Base-by-base conservation (phyloP, 73 alveolate species). In the Symbiodinium natans region DNA sequence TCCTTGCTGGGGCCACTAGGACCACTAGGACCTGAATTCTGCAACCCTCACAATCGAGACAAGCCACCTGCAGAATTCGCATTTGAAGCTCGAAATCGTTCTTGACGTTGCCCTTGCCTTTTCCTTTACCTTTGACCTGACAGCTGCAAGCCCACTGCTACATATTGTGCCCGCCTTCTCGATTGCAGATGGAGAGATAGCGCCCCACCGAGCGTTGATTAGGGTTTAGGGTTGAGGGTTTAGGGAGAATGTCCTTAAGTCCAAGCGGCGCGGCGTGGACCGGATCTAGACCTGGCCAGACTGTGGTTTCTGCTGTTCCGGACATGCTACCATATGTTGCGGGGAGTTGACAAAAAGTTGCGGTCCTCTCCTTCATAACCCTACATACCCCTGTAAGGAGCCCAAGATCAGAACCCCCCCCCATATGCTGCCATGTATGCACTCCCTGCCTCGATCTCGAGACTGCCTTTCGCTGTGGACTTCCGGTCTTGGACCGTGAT, bases 31-130 rank as follows among this genome's bases (percentile, higher is more conserved):
- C 31, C 31, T 23, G 2, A 25, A 2, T 17, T 1, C 9, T 19
- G 33, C 83, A 11, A 31, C 40, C 83, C 15, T 19, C 31, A 71
- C 17, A 71, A 25, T 9, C 83, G 15, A 71, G 15, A 36, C 80
- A 27, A 19, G 40, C 1, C 43, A 23, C 97, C 97, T 92, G 98
- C 21, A 92, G 83, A 48, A 92, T 92, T n/a, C 98, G 31, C 98
- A 92, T 92, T 48, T 92, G 98, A 40, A 92, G 43, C 84, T 92
- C 98, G 68, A 92, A 92, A 42, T 92, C 98, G 83, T 92, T 74
- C 83, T 92, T 92, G 84, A 92, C 92, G 92, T 92, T 80, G 92
- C 92, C 92, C 74, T 80, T 80, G 31, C 92, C 92, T 48, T 92
- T 92, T 21, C 98, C 98, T 52, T 77, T 92, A 1, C 98, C 98